A percentile compares a stretch with the other conserved stretches of the same genome.
Evolutionary conservation across 495 filamentous ascomycete species (phyloP).

Genomic region (Aspergillus cavernicola): DNA sequence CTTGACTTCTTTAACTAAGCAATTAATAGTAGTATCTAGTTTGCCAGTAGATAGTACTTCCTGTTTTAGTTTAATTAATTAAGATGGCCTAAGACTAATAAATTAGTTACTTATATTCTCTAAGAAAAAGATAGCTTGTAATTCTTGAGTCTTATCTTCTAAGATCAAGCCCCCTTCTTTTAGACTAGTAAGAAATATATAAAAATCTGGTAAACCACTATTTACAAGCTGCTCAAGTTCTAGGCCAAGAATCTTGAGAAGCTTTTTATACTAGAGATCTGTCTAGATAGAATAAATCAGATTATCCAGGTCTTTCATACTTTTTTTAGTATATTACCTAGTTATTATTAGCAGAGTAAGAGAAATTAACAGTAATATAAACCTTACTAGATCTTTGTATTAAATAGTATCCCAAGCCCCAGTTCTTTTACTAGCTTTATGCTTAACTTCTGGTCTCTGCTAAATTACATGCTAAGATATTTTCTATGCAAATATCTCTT

Average conservation of each 20-base stretch:
- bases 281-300: background rate
- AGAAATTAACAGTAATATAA: background rate
- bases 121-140: background rate
- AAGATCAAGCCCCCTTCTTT: background rate
- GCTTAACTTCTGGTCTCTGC: constrained; percentile 1
- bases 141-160: background rate
- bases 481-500: background rate
- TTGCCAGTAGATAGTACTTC: background rate
- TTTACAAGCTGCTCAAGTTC: background rate
- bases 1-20: background rate
- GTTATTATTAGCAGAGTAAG: background rate
- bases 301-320: background rate
- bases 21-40: background rate
- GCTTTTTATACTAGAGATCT: background rate
- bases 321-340: constrained; percentile 1
- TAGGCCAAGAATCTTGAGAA: background rate
- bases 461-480: background rate
- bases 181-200: background rate
- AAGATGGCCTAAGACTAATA: background rate
- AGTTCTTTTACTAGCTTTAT: background rate
- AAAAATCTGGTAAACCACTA: background rate
- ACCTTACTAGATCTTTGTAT: background rate
- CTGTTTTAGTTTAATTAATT: background rate
- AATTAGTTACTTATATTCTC: background rate
- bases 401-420: constrained; percentile 5